Conservation (phyloP, 108 stramenopile genomes). For the Epipyxis sp. region DNA sequence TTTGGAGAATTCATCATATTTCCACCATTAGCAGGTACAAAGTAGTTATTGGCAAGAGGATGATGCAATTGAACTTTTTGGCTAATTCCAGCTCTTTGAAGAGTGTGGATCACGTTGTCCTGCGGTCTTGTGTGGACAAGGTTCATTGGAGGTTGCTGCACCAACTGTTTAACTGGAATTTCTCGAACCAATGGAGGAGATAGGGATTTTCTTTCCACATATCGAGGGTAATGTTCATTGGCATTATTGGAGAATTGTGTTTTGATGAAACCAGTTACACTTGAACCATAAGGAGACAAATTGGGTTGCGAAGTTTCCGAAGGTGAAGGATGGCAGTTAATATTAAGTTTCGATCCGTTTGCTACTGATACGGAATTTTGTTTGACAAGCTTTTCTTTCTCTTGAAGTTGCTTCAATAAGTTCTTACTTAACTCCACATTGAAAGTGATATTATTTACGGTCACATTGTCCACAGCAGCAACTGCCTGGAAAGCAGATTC, state of each 20-base stretch:
- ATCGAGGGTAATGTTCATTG: background rate
- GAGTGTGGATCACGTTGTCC: background rate
- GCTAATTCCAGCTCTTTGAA: background rate
- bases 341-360: background rate
- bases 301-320: background rate
- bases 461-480: background rate
- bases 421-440: background rate
- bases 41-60: background rate
- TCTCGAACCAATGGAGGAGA: background rate
- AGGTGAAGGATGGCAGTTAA: background rate
- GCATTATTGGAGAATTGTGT: too few relatives aligned
- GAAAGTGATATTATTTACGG: background rate
- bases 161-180: background rate
- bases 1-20: too few relatives aligned
- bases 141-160: background rate
- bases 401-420: constrained; percentile 11
- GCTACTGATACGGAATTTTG: background rate
- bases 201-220: background rate
- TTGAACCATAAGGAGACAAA: background rate
- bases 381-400: background rate
- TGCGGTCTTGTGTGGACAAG: background rate
- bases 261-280: background rate
- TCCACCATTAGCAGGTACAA: background rate
- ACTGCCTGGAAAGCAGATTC: constrained; percentile 9
- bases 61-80: background rate